Base-by-base conservation (phyloP, 345 rosid genomes). In the Durio zibethinus region DNA sequence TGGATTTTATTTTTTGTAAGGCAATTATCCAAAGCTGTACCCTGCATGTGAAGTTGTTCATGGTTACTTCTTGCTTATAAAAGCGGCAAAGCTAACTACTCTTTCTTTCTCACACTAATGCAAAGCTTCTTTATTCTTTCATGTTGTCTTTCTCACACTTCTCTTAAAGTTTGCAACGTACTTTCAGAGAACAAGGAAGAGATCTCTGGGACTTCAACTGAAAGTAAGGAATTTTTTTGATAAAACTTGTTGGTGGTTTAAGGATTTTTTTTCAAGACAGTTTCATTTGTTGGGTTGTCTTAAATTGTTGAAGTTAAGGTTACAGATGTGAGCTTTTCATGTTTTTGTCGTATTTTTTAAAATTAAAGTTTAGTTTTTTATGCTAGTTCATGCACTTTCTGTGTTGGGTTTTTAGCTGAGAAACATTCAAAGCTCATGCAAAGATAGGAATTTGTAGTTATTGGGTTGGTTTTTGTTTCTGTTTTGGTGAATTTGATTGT, bases 81-180 rank as follows among this genome's bases (percentile, higher is more conserved):
- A 52, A 82, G 88, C 85, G 90, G 90, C 90, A 85, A 87, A 87
- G 68, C 80, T 81, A 81, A 81, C 83, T 45, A 76, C 79, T 60
- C 70, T 56, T n/a, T n/a, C 23, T 33, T 61, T 50, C 35, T 61
- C 29, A n/a, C 74, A 12, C 48, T 42, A 43, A 63, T 35, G 61
- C 76, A 21, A 52, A 77, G 56, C 70, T 61, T 76, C 15, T 48
- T 50, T 53, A 38, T 21, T 2, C 3, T 29, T 36, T 72, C 27
- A 33, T 43, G 16, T 33, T 43, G 31, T 48, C 60, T 71, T 72
- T 75, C 77, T 54, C 53, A 72, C 66, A 36, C 57, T 57, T 74
- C 69, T 74, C 67, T 20, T 71, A 68, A 21, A 59, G 63, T 42
- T 43, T 71, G 62, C 64, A 75, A 80, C n/a, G n/a, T n/a, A n/a